Base-by-base conservation (phyloP, 2,329 filamentous ascomycete genomes). In the Phyllosticta capitalensis region DNA sequence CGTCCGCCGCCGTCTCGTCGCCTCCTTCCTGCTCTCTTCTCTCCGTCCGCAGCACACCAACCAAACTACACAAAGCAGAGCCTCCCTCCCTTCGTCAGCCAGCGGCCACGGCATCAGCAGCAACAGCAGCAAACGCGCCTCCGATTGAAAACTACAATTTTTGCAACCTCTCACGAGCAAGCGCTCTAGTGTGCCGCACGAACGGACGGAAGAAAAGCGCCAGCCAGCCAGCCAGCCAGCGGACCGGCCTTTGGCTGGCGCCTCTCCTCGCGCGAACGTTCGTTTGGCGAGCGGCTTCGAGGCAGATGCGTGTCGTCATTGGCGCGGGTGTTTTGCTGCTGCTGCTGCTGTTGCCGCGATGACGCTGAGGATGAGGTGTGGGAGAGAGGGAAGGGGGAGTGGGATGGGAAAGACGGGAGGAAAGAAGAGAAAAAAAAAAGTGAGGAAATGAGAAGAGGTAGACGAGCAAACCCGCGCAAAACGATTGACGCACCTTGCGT, bases 81-180 rank as follows among this genome's bases (percentile, higher is more conserved):
- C 14, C n/a, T 19, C 38, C 6, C 22, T 24, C 22, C 17, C 51
- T 6, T 21, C 28, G 49, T 5, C 50, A 19, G 7, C 20, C 26
- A 9, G 19, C 20, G 20, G 28, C 45, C n/a, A 52, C 50, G 10
- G 1, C 50, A 26, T 12, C 50, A 52, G 20, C 49, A 51, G n/a
- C 49, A 22, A 9, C 19, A 52, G 19, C 50, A 5, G 3, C 56
- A 19, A 22, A 45, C 51, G 56, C 56, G 52, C 28, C 45, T 59
- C 58, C 58, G 58, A 59, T 59, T 59, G 58, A 59, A 59, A 59
- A 59, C 58, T 59, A 59, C 58, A 55, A 21, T 51, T 21, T 51
- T 30, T 55, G 53, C 52, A 52, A 52, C 33, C 12, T 59, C 58
- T 45, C 38, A 45, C 38, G 12, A 45, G 38, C 38, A 1, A 6